A percentile compares a stretch with the other conserved stretches of the same genome.
Conservation (phyloP, 1,139 yeast species). For the Scheffersomyces segobiensis region DNA sequence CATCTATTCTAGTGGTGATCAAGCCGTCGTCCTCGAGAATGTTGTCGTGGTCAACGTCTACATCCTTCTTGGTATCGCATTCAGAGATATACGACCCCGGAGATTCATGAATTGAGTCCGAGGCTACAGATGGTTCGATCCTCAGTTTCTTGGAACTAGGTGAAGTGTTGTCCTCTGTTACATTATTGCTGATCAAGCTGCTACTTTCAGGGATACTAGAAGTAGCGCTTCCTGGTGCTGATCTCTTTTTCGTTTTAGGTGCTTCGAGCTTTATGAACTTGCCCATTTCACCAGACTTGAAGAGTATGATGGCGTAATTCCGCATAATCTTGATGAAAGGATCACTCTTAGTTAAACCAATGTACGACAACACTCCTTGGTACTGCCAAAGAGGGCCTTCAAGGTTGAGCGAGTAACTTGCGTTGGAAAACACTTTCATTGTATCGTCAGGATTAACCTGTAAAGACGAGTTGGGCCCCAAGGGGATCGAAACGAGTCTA, state of each 20-base stretch:
- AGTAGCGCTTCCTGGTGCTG: neutral
- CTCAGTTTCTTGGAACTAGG: neutral
- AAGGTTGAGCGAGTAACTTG: constrained; percentile 36
- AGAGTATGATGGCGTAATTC: constrained; percentile 35
- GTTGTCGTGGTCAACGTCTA: constrained; percentile 13
- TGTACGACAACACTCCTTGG: constrained; percentile 44
- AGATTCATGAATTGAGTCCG: constrained; percentile 1
- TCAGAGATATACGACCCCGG: constrained; percentile 1
- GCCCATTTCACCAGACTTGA: constrained; percentile 38
- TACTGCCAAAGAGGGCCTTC: constrained; percentile 44
- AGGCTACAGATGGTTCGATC: neutral
- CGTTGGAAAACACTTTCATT: constrained; percentile 36
- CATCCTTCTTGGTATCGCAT: constrained; percentile 4
- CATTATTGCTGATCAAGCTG: neutral
- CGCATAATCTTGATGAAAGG: constrained; percentile 42
- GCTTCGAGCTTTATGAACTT: constrained; percentile 29
- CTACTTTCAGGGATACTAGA: neutral
- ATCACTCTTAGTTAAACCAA: constrained; percentile 46
- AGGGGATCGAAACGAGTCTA: constrained; percentile 27
- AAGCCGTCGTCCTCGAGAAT: constrained; percentile 19
- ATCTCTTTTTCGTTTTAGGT: constrained; percentile 12
- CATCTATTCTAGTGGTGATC: constrained; percentile 17
- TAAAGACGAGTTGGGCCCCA: constrained; percentile 41
- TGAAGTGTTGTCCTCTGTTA: neutral
- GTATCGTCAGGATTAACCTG: constrained; percentile 38